Evolutionary conservation across 345 rosid species (phyloP).

Genomic region (Eucalyptus tenuipes): DNA sequence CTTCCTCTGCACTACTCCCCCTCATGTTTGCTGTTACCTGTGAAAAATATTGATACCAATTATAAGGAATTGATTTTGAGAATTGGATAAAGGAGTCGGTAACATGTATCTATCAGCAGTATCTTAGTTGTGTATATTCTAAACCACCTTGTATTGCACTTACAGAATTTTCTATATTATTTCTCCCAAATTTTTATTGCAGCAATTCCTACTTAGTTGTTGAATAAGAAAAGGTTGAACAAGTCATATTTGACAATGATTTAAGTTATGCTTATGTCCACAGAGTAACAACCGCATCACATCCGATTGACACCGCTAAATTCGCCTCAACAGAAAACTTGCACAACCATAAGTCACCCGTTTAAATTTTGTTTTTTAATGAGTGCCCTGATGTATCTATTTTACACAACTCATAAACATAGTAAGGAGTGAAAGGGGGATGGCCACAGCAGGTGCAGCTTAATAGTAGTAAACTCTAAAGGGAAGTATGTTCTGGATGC

Average conservation of each 20-base stretch:
- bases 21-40: conserved; percentile 97
- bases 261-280: neutral
- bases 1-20: conserved; percentile 73
- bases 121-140: neutral
- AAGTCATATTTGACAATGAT: neutral
- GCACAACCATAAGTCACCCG: neutral
- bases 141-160: neutral
- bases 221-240: neutral
- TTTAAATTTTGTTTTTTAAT: neutral
- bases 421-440: too few species aligned
- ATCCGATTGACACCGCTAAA: neutral
- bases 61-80: neutral
- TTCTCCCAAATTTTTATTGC: neutral
- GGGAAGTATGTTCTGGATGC: too few species aligned
- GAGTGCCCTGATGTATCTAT: too few species aligned
- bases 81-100: neutral
- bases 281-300: neutral
- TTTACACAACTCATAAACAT: too few species aligned
- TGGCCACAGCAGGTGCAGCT: too few species aligned
- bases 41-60: neutral
- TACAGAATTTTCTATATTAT: neutral
- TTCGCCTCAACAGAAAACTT: neutral
- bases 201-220: neutral
- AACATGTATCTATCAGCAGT: neutral
- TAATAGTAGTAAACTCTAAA: too few species aligned